phyloP scores from a whole-genome alignment of 352 stramenopile species.

The Globisporangium yorkense region DNA sequence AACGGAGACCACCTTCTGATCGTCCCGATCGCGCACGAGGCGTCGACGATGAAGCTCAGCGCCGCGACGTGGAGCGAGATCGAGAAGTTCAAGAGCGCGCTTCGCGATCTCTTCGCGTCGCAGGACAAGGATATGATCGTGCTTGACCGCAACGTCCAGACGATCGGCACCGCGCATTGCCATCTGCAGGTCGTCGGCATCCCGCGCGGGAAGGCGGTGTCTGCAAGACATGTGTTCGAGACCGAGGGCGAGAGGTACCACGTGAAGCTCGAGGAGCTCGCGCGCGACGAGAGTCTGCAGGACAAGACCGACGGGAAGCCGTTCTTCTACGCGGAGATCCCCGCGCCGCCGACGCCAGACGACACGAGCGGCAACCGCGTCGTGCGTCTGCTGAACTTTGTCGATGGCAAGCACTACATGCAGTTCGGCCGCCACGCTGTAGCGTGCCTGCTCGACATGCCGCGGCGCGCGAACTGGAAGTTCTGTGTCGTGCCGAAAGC shows the following conservation, averaged over 20 bases:
- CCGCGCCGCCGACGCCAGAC: slow-evolving; percentile 6
- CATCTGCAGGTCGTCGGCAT: slow-evolving; percentile 72
- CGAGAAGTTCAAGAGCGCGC: slow-evolving; percentile 53
- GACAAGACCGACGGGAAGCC: slow-evolving; percentile 33
- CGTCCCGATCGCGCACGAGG: slow-evolving; percentile 72
- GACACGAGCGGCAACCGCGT: slow-evolving; percentile 26
- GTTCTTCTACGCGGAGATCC: slow-evolving; percentile 67
- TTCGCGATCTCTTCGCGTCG: slow-evolving; percentile 54
- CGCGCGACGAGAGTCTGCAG: slow-evolving; percentile 27
- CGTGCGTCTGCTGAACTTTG: slow-evolving; percentile 46
- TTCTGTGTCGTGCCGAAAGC: slow-evolving; percentile 72
- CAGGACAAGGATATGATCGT: slow-evolving; percentile 70
- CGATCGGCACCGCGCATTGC: slow-evolving; percentile 63
- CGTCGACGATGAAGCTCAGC: slow-evolving; percentile 44
- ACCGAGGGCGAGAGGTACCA: slow-evolving; percentile 69
- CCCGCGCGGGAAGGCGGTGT: slow-evolving; percentile 32
- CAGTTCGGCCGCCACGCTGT: slow-evolving; percentile 73
- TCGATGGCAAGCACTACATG: slow-evolving; percentile 79
- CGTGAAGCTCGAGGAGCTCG: slow-evolving; percentile 56
- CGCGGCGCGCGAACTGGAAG: slow-evolving; percentile 75
- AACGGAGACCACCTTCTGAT: slow-evolving; percentile 72
- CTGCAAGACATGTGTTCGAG: slow-evolving; percentile 42
- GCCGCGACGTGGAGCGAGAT: slow-evolving; percentile 42
- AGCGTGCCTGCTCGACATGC: slow-evolving; percentile 53
- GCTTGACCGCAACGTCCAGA: slow-evolving; percentile 75